Base-by-base conservation (phyloP, 495 filamentous ascomycete species). In the Lasiosphaeria ovina region DNA sequence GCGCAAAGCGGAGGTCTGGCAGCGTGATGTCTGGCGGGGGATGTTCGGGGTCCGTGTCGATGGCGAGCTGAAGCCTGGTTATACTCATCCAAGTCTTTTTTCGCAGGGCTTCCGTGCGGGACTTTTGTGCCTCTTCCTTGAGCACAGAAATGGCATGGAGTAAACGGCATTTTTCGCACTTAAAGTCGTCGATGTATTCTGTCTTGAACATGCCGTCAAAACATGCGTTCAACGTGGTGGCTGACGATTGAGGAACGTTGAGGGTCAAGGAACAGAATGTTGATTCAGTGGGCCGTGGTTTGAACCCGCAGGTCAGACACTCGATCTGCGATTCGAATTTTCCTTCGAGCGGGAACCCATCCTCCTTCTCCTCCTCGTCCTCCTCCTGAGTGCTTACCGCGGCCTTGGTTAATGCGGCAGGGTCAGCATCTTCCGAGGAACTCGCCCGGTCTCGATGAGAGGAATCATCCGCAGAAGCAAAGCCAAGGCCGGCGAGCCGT, bases 121-220 rank as follows among this genome's bases (percentile, higher is more conserved):
- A 76, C 53, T 77, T 80, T 24, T 66, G 54, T 17, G 71, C 12
- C 40, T 79, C 74, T 14, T 67, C 52, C 61, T 76, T 66, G 24
- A 76, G 52, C 14, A 72, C 50, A 1, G 63, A 62, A 55, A 69
- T 68, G 3, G 93, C 92, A 74, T 96, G 88, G 50, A 89, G 71
- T n/a, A 98, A 80, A 10, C 90, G 88, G 61, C 94, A 98, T 66
- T 85, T 89, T 60, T 97, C 94, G 72, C 94, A 99, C 51, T 88
- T 89, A 76, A 93, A 99, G 69, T 97, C 94, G 54, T 99, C 95
- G 54, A 99, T 97, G 68, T 90, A 88, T 67, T 99, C 94, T 0
- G 88, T 91, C 70, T 97, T 97, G 62, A 99, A 86, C 72, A 97
- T 85, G 16, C 89, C 89, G 72, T 99, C 94, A 59, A 98, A 93